Percentiles rank a stretch among this genome's conserved stretches.
phyloP scores from a whole-genome alignment of 2,329 filamentous ascomycete species.

The Curvularia sp. region DNA sequence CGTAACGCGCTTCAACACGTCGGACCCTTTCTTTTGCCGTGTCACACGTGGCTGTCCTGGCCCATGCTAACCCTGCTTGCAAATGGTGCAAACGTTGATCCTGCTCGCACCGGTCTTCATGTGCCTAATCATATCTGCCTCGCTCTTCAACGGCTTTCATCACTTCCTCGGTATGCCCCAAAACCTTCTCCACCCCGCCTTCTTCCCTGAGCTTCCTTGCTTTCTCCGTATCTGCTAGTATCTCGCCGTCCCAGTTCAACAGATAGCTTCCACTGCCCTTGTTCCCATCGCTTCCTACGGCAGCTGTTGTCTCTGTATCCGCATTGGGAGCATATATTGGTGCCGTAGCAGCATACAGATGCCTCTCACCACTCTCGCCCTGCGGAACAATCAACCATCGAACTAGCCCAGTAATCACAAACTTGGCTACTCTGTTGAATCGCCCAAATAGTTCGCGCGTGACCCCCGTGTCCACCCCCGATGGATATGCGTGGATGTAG shows the following conservation, averaged over 20 bases:
- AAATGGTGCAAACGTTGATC: neutral
- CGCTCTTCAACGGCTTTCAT: slow-evolving; percentile 35
- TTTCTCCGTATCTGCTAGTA: slow-evolving; percentile 26
- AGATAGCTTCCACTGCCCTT: slow-evolving; percentile 39
- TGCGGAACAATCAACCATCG: slow-evolving; percentile 32
- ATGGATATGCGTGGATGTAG: slow-evolving; percentile 43
- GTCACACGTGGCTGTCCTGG: neutral
- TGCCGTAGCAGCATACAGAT: slow-evolving; percentile 44
- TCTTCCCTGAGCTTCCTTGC: slow-evolving; percentile 30
- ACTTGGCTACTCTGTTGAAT: slow-evolving; percentile 13
- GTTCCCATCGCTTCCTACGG: slow-evolving; percentile 32
- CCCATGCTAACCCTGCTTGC: neutral
- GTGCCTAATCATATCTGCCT: slow-evolving; percentile 2
- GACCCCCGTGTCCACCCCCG: slow-evolving; percentile 33
- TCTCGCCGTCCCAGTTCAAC: slow-evolving; percentile 36
- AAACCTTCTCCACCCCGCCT: slow-evolving; percentile 39
- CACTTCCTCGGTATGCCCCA: slow-evolving; percentile 43
- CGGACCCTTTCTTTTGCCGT: neutral
- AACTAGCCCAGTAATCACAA: slow-evolving; percentile 12
- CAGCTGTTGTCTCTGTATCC: slow-evolving; percentile 16
- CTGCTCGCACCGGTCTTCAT: neutral
- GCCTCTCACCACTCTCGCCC: slow-evolving; percentile 45
- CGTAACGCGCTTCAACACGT: slow-evolving; percentile 4
- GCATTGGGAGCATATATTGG: slow-evolving; percentile 31
- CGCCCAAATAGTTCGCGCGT: slow-evolving; percentile 21